These are phyloP conservation scores for Brassica hybrid DNA, from an alignment of 441 rosid genomes.

Conservation along the genomic window DNA sequence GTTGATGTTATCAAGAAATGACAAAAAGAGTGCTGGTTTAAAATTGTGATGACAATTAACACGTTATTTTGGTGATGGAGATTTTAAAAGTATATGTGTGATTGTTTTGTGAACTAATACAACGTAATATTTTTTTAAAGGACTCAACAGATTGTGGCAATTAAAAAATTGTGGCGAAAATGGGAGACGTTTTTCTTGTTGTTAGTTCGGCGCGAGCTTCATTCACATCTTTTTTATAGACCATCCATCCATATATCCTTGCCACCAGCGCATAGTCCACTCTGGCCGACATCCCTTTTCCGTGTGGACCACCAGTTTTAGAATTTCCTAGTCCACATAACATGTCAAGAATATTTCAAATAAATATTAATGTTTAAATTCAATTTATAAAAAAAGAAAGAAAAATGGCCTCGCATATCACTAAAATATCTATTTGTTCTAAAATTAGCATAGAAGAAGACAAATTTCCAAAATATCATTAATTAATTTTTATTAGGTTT, in stretches of 20 bases:
- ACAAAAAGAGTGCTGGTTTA: not conserved
- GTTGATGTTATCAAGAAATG: not conserved
- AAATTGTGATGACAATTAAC: not conserved
- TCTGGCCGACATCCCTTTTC: conserved; percentile 11
- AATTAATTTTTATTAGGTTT: too few species aligned
- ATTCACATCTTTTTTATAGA: not conserved
- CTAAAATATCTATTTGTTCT: not conserved
- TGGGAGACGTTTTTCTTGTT: not conserved
- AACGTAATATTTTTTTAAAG: not conserved
- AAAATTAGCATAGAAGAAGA: not conserved
- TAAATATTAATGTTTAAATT: not conserved
- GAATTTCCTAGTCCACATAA: not conserved
- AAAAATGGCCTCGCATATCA: not conserved
- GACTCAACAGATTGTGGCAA: not conserved
- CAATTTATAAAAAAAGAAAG: too few species aligned
- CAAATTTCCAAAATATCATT: not conserved
- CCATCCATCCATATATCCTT: conserved; percentile 1
- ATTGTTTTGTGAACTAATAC: not conserved
- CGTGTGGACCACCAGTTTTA: conserved; percentile 1
- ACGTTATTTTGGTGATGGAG: not conserved
- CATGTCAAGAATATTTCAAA: not conserved
- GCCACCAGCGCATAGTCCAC: conserved; percentile 1
- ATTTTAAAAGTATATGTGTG: not conserved
- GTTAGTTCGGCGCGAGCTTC: conserved; percentile 1
- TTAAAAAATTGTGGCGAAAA: too few species aligned